Percentiles rank a stretch among this genome's conserved stretches.
These are phyloP conservation scores for Pisolithus microcarpus DNA, from an alignment of 768 basidiomycete species.

Conservation along the genomic window DNA sequence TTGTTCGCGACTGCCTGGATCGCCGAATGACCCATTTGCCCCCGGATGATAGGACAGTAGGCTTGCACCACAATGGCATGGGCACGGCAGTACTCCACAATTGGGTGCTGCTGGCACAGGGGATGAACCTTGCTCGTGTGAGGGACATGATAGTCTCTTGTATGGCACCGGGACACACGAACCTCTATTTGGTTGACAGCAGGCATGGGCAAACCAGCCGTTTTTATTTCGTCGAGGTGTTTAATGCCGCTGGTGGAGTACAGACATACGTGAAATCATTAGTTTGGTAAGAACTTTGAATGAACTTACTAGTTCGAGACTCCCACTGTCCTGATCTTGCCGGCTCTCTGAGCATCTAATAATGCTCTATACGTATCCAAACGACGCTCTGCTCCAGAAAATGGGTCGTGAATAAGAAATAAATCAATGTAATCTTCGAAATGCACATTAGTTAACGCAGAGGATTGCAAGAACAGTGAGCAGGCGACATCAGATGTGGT, in stretches of 20 bases:
- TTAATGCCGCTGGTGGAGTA: constrained; percentile 48
- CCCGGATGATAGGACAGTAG: constrained; percentile 70
- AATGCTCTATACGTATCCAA: constrained; percentile 70
- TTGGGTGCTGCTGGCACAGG: constrained; percentile 71
- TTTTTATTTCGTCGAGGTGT: constrained; percentile 68
- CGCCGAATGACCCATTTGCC: constrained; percentile 44
- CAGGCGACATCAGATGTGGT: not conserved
- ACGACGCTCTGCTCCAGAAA: constrained; percentile 54
- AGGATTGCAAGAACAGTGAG: not conserved
- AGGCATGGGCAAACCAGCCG: constrained; percentile 56
- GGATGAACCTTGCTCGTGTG: constrained; percentile 55
- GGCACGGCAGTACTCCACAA: constrained; percentile 65
- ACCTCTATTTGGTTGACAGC: constrained; percentile 82
- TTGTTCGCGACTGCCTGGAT: constrained; percentile 52
- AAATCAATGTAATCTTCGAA: constrained; percentile 57
- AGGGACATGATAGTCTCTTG: constrained; percentile 3
- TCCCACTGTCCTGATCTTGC: constrained; percentile 67
- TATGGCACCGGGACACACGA: constrained; percentile 8
- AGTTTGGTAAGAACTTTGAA: not conserved
- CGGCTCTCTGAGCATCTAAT: constrained; percentile 49
- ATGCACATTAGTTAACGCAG: not conserved
- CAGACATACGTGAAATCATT: not conserved
- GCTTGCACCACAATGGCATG: constrained; percentile 62
- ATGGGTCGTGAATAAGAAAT: constrained; percentile 72
- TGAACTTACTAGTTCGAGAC: constrained; percentile 73